Evolutionary conservation across 108 stramenopile genomes (phyloP).

Genomic region (Pseudonitzschia delicatissima): DNA sequence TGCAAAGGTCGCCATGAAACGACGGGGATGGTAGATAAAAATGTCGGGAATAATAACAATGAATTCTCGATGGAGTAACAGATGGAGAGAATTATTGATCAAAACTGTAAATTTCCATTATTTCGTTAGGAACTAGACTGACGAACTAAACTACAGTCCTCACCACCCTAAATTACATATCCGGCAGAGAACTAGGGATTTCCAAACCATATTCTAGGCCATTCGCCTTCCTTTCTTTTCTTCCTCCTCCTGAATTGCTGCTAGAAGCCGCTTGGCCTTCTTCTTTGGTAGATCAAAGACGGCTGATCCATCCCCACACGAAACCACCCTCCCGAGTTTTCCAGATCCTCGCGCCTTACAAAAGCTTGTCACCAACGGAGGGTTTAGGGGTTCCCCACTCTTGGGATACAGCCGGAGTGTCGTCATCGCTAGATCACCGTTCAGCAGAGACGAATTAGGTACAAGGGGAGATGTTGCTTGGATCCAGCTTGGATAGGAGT

Average conservation of each 20-base stretch:
- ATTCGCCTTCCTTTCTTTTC: neutral
- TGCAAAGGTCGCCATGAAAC: conserved; percentile 40
- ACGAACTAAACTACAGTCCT: too few relatives aligned
- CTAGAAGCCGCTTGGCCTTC: conserved; percentile 34
- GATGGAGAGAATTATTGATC: too few relatives aligned
- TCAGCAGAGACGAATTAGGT: conserved; percentile 40
- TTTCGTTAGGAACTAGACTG: neutral
- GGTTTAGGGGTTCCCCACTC: conserved; percentile 27
- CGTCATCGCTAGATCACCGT: conserved; percentile 41
- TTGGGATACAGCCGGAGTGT: conserved; percentile 41
- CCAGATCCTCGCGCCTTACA: conserved; percentile 51
- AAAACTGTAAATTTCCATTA: neutral
- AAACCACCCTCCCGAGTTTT: conserved; percentile 50
- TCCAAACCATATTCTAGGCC: conserved; percentile 6
- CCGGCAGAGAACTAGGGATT: neutral
- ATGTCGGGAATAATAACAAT: neutral
- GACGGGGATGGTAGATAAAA: conserved; percentile 20
- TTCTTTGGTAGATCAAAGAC: conserved; percentile 50
- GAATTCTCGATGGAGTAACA: too few relatives aligned
- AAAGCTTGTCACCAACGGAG: conserved; percentile 39
- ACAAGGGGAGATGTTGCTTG: conserved; percentile 24
- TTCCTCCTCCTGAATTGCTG: neutral
- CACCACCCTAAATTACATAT: neutral
- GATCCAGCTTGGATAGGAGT: conserved; percentile 39
- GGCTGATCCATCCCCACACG: conserved; percentile 49